Base-by-base conservation (phyloP, 768 basidiomycete species). In the Mycena rosella region DNA sequence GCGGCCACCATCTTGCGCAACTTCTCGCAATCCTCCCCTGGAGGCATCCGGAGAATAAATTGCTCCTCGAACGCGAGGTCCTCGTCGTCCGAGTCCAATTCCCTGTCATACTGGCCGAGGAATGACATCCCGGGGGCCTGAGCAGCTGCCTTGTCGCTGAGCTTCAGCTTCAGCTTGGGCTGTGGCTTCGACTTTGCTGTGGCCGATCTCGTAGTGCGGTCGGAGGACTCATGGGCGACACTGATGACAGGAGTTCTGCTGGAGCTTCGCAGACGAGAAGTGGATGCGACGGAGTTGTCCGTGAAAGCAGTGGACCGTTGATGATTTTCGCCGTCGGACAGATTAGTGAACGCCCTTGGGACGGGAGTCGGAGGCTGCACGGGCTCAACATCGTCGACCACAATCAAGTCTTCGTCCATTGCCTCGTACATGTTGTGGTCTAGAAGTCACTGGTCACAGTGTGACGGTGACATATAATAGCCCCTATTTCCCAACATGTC, bases 61-160 rank as follows among this genome's bases (percentile, higher is more conserved):
- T 98, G 96, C 79, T 99, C 98, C 79, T 99, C 98, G 72, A 99
- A 98, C 18, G 91, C 90, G 64, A 99, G 79, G 63, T 98, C 96
- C 64, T 98, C 96, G 51, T 96, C 95, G 74, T 98, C 95, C 55
- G 94, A 96, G 78, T 99, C 97, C 58, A 98, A 82, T 76, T 98
- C 97, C 47, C 96, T 85, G 81, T 98, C 96, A 78, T 96, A 98
- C 15, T 91, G 86, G 9, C 97, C 97, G 61, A 96, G 81, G 77
- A 96, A 96, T 34, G 91, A 93, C 88, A 89, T 92, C 65, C 94
- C 95, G 56, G 91, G 92, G 32, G 92, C 91, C 74, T 91, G 91
- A 34, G 90, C 88, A 9, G 89, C 92, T 4, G 91, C 88, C 73
- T 92, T 93, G 65, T 94, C 94, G 77, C 93, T 91, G 73, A 96